These are phyloP conservation scores for Candida broadrunensis DNA, from an alignment of 805 yeast genomes.

Conservation along the genomic window DNA sequence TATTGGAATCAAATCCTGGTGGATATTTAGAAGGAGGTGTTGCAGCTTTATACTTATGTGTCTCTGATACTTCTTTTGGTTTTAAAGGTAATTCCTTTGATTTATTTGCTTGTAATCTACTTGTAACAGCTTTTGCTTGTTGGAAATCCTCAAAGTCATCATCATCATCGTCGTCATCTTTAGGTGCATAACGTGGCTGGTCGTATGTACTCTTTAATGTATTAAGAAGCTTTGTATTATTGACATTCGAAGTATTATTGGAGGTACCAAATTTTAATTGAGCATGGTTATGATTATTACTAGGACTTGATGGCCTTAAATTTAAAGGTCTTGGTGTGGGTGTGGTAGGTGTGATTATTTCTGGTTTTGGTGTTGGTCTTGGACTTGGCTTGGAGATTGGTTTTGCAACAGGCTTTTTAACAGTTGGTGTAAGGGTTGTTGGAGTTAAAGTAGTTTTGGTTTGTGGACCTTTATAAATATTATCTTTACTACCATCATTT, in stretches of 20 bases:
- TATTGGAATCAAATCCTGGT: conserved; percentile 28
- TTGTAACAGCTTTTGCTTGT: conserved; percentile 1
- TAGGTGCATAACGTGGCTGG: neutral
- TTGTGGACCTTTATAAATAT: conserved; percentile 4
- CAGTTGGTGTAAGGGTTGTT: conserved; percentile 3
- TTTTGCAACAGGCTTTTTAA: conserved; percentile 6
- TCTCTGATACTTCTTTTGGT: conserved; percentile 1
- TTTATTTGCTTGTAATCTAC: conserved; percentile 2
- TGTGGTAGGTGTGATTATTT: conserved; percentile 5
- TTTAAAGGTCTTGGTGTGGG: conserved; percentile 9
- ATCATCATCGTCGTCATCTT: conserved; percentile 12
- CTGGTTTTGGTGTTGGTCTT: conserved; percentile 1
- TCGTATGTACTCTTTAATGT: conserved; percentile 23
- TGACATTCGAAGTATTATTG: conserved; percentile 4
- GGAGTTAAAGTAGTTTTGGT: conserved; percentile 2
- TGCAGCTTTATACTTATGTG: neutral
- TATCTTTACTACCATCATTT: conserved; percentile 19
- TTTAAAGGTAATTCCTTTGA: conserved; percentile 1
- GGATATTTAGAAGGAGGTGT: conserved; percentile 17
- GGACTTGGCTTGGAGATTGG: neutral
- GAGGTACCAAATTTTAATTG: conserved; percentile 24
- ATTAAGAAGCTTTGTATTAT: conserved; percentile 16
- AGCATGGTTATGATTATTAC: neutral
- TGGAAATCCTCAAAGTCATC: conserved; percentile 30
- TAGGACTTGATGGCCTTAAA: conserved; percentile 2